These are phyloP conservation scores for Spathaspora sp. DNA, from an alignment of 805 yeast species.

Conservation along the genomic window DNA sequence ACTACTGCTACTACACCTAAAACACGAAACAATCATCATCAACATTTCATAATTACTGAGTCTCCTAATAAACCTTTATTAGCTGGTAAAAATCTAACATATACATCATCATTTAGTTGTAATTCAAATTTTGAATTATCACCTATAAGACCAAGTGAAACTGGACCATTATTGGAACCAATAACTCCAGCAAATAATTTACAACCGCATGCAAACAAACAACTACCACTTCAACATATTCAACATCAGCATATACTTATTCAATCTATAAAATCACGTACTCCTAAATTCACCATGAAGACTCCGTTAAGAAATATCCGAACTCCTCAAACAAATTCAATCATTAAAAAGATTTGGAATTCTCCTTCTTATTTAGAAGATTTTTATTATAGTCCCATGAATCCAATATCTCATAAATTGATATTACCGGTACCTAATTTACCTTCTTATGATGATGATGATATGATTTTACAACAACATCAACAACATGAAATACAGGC, in stretches of 20 bases:
- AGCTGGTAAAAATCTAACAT: constrained; percentile 43
- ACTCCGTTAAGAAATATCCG: constrained; percentile 35
- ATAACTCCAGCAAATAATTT: constrained; percentile 46
- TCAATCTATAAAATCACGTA: constrained; percentile 7
- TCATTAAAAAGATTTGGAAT: constrained; percentile 54
- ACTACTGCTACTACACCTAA: constrained; percentile 1
- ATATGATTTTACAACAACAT: constrained; percentile 39
- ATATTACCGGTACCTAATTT: constrained; percentile 18
- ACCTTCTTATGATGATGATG: constrained; percentile 43
- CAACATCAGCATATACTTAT: neutral
- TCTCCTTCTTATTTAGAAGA: constrained; percentile 67
- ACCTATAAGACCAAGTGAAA: constrained; percentile 53
- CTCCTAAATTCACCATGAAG: constrained; percentile 31
- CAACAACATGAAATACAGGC: constrained; percentile 12
- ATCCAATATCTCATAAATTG: constrained; percentile 1
- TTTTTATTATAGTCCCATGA: constrained; percentile 47
- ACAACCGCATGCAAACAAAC: constrained; percentile 6
- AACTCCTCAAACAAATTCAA: constrained; percentile 42
- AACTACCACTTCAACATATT: constrained; percentile 5
- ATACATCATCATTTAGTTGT: constrained; percentile 65
- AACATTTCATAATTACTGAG: constrained; percentile 22
- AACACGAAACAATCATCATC: constrained; percentile 13
- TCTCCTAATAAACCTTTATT: constrained; percentile 40
- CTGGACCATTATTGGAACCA: constrained; percentile 67
- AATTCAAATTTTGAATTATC: constrained; percentile 61